A percentile compares a stretch with the other conserved stretches of the same genome.
Conservation (phyloP, 2,329 filamentous ascomycete species). For the Sphaceloma murrayae region DNA sequence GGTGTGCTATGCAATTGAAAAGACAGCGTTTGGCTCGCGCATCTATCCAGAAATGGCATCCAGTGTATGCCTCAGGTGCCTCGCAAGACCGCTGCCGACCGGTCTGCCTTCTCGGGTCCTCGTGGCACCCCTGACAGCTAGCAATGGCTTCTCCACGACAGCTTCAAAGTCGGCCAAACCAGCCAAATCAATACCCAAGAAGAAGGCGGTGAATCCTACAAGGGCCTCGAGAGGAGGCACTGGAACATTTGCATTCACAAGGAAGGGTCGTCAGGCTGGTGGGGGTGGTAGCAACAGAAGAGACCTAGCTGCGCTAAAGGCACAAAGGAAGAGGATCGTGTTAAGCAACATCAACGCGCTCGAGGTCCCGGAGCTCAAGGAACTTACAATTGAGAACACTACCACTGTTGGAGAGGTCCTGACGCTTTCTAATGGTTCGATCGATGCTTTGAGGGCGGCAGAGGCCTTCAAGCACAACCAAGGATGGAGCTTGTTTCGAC, state of each 20-base stretch:
- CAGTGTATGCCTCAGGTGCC: slow-evolving; percentile 21
- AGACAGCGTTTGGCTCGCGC: too few species aligned
- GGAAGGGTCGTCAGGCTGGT: slow-evolving; percentile 22
- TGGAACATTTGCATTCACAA: slow-evolving; percentile 21
- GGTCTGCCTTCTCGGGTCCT: slow-evolving; percentile 12
- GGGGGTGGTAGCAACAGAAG: slow-evolving; percentile 43
- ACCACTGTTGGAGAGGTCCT: slow-evolving; percentile 57
- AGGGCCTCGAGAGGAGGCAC: slow-evolving; percentile 23
- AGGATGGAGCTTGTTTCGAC: slow-evolving; percentile 76
- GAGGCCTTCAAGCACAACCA: slow-evolving; percentile 89
- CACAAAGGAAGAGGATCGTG: slow-evolving; percentile 76
- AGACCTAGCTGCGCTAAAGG: slow-evolving; percentile 69
- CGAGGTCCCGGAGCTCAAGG: slow-evolving; percentile 57
- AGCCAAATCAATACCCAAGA: slow-evolving; percentile 22
- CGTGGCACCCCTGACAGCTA: slow-evolving; percentile 9
- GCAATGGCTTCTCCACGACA: slow-evolving; percentile 29
- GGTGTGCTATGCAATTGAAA: too few species aligned
- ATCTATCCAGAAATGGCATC: slow-evolving; percentile 22
- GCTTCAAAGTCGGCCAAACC: slow-evolving; percentile 23
- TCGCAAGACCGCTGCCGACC: slow-evolving; percentile 18
- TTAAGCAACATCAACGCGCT: slow-evolving; percentile 92
- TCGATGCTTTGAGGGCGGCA: slow-evolving; percentile 72
- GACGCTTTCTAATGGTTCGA: slow-evolving; percentile 55
- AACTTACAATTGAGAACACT: slow-evolving; percentile 49
- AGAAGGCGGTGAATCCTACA: slow-evolving; percentile 23